Conservation (phyloP, 2,329 filamentous ascomycete species). For the Blastomyces parvus region DNA sequence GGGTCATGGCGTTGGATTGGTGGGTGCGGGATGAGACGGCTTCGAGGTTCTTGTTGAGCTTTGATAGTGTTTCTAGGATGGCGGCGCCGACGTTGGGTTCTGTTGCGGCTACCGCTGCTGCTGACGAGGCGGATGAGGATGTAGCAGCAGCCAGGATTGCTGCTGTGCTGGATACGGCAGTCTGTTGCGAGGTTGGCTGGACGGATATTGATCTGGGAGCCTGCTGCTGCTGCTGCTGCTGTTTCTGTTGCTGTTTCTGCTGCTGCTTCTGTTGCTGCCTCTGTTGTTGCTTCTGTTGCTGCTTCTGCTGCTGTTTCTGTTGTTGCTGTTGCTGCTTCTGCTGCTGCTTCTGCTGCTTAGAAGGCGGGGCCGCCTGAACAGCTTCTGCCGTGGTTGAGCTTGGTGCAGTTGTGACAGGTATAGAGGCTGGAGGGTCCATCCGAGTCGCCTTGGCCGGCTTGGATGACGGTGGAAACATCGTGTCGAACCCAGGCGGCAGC, state of each 20-base stretch:
- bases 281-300: not conserved
- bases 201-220: conserved; percentile 5
- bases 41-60: conserved; percentile 31
- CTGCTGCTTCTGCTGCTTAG: not conserved
- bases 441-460: not conserved
- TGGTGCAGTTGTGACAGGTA: not conserved
- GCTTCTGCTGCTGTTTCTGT: not conserved
- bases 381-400: conserved; percentile 8
- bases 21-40: conserved; percentile 19
- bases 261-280: not conserved
- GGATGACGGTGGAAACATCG: conserved; percentile 25
- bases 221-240: not conserved
- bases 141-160: conserved; percentile 6
- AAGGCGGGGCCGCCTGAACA: conserved; percentile 3
- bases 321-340: conserved; percentile 1
- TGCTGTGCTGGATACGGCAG: conserved; percentile 11
- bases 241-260: conserved; percentile 1
- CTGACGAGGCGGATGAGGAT: conserved; percentile 12
- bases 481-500: conserved; percentile 32
- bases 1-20: conserved; percentile 19
- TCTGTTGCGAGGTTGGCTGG: conserved; percentile 3
- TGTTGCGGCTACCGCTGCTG: conserved; percentile 12
- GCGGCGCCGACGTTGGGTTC: conserved; percentile 25
- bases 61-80: conserved; percentile 29
- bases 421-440: not conserved